Base-by-base conservation (phyloP, 768 basidiomycete genomes). In the Leccinum imitatum region DNA sequence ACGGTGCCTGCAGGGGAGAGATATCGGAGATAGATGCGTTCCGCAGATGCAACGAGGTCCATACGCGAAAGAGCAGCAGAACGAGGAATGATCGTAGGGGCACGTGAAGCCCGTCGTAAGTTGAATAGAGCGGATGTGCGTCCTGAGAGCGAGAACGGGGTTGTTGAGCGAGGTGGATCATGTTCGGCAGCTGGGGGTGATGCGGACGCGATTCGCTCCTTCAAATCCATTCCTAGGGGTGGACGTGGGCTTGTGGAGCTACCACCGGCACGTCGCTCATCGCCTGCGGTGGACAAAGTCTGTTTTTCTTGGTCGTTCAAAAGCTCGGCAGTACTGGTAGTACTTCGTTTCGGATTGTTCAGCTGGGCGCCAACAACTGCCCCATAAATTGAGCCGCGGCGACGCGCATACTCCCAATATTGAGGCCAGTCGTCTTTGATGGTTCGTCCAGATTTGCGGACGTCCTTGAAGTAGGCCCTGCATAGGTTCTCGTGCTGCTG, bases 401-500 rank as follows among this genome's bases (percentile, higher is more conserved):
- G 80, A 51, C 93, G 85, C 13, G 97, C 97, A 71, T 94, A 93
- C 63, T 94, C 90, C 87, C 93, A 95, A 69, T 96, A 98, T 73
- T 97, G 93, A 6, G 97, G 97, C 97, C 97, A 99, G 73, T 98
- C 97, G 17, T 98, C 91, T 71, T 90, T 90, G 73, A 99, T 91
- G 13, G 90, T 86, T 27, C 90, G 85, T 3, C 95, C 95, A 0
- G 95, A 95, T 77, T 95, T 95, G 69, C 92, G 89, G 56, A 99
- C 87, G 74, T 98, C 97, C 80, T 98, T 97, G 85, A 99, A 98
- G 76, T 98, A 98, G 8, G 96, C 97, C 61, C 95, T 85, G 75
- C 96, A 98, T 35, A 99, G 86, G 72, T 98, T 98, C 78, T 98
- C 97, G 73, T 99, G 97, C 76, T 98, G 97, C 67, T 97, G 95